Base-by-base conservation (phyloP, 23 red algal genomes). In the Agarophyton chilense region DNA sequence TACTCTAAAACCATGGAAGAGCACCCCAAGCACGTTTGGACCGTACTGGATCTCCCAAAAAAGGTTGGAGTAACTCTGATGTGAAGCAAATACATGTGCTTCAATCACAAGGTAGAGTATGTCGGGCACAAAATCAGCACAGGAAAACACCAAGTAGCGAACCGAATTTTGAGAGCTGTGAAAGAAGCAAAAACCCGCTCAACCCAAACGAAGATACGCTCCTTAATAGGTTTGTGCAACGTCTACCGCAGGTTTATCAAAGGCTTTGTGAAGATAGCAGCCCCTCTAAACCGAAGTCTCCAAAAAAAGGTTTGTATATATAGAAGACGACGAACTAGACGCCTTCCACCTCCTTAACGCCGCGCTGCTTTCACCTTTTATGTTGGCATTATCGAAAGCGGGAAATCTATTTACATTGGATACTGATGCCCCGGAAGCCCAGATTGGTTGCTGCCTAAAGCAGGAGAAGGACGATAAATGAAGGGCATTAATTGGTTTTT, bases 261-360 rank as follows among this genome's bases (percentile, higher is more conserved):
- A n/a, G n/a, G n/a, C n/a, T n/a, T n/a, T n/a, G n/a, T n/a, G n/a
- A n/a, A n/a, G n/a, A n/a, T n/a, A n/a, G n/a, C n/a, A n/a, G n/a
- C n/a, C n/a, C n/a, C n/a, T n/a, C n/a, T n/a, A n/a, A n/a, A n/a
- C 28, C 5, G 55, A 40, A 66, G 40, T 5, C 31, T 66, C 2
- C 10, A 29, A 25, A 83, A 46, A 28, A 19, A 9, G n/a, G 2
- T 66, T 66, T n/a, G 54, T n/a, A 18, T 46, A 44, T 7, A 16
- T 87, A 58, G 63, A 35, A 6, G 61, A 73, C 0, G 61, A 72
- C 19, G 28, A 83, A 28, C 13, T 29, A 13, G 31, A 64, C 10
- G 78, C 78, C 18, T 60, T 83, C 33, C 10, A 28, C 1, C 31
- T 54, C 25, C 82, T 87, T 38, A 87, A 87, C 42, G 58, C 52